Evolutionary conservation across 371 early-diverging fungal species (phyloP), one percentile per base, ranked within the genome.

Genomic region (Saksenaea oblongispora): DNA sequence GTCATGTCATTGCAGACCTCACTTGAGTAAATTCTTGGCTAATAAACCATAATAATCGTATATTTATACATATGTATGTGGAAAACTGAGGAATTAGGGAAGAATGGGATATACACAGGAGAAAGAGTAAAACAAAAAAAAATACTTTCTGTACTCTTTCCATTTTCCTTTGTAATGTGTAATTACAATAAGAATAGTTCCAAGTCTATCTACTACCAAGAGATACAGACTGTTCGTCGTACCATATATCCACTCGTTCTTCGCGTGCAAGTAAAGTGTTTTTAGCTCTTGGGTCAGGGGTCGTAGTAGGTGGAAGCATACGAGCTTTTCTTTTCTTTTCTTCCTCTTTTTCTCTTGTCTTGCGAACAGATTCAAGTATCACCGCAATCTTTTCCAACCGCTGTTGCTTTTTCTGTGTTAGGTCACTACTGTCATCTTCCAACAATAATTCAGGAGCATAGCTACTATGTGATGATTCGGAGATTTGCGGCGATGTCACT

Each of bases 181-280:
- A 7, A n/a, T 47, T 22, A 3, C 22, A 47, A 10, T 10, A 17
- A 22, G 22, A 22, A n/a, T 47, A 4, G 22, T 22, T 22, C 17
- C 22, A 47, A 47, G 9, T 47, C 22, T 10, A 22, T 18, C 51
- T 22, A 18, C 18, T 10, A 11, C 51, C 24, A 47, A 47, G 22
- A 26, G 51, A 47, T 10, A 47, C 51, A 8, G 51, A 18, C 11
- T 47, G 51, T 22, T 47, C 51, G 22, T 22, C 51, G 11, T 47
- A 47, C 51, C 51, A 47, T 47, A 47, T 47, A 22, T 47, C 51
- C 22, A 47, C 51, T 22, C 51, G 17, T 47, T 47, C 51, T 47
- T 47, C 51, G 51, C 51, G 51, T 22, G 51, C 51, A 22, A 47
- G 51, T 22, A 47, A 47, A 9, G 51, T 47, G 22, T 47, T n/a